Conservation (phyloP, 176 grass and related monocot species). For the Puccinellia tenuiflora region DNA sequence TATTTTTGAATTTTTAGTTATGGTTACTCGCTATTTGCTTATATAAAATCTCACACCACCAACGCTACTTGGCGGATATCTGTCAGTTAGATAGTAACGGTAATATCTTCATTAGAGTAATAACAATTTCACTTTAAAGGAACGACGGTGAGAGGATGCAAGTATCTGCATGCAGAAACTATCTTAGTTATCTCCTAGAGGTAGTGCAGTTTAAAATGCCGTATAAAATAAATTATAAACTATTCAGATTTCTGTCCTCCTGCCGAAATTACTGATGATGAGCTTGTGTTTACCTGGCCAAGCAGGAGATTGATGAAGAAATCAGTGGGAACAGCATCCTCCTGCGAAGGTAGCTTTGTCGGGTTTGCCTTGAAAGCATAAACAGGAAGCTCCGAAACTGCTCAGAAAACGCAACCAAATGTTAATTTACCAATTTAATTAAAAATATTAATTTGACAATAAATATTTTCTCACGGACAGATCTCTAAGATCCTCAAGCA, state of each 20-base stretch:
- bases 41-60: not conserved
- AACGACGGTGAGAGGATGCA: not conserved
- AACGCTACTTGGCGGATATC: not conserved
- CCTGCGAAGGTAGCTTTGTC: conserved; percentile 1
- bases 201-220: not conserved
- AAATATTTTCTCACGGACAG: not conserved
- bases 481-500: not conserved
- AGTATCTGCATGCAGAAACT: not conserved
- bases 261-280: not conserved
- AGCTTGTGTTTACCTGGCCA: conserved; percentile 55
- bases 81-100: not conserved
- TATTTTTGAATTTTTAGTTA: not conserved
- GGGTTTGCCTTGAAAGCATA: conserved; percentile 57
- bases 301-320: conserved; percentile 79
- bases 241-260: not conserved
- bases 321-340: conserved; percentile 21
- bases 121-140: not conserved
- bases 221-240: not conserved
- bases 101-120: not conserved
- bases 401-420: not conserved
- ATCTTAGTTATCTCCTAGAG: not conserved
- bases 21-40: not conserved
- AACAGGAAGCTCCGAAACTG: conserved; percentile 83
- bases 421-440: not conserved
- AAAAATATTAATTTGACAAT: not conserved